These are phyloP conservation scores for Cruciata laevipes DNA, from an alignment of 257 asterid species.

Conservation along the genomic window DNA sequence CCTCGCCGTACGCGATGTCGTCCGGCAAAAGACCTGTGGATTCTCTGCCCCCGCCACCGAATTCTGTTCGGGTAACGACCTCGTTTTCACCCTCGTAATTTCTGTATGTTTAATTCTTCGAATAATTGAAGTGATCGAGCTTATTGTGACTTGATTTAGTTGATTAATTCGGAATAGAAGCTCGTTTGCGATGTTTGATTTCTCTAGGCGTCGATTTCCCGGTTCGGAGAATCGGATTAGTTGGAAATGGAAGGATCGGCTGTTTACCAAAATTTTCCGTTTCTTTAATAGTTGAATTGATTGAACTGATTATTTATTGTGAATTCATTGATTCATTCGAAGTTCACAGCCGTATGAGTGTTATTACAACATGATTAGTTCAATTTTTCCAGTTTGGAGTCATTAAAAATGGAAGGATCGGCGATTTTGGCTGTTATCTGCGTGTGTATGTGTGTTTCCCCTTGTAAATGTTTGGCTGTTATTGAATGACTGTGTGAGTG, in stretches of 20 bases:
- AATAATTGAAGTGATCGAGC: not conserved
- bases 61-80: not conserved
- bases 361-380: no score
- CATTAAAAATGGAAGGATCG: not conserved
- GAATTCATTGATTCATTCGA: no score
- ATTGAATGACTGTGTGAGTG: not conserved
- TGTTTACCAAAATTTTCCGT: no score
- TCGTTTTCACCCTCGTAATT: not conserved
- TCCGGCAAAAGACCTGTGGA: not conserved
- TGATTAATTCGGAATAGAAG: not conserved
- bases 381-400: not conserved
- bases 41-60: not conserved
- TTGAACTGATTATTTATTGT: not conserved
- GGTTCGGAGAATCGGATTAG: slow-evolving; percentile 2
- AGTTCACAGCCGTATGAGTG: no score
- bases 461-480: not conserved
- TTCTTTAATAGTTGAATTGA: not conserved
- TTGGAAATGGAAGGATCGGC: not conserved
- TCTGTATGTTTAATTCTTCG: not conserved
- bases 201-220: not conserved
- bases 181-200: not conserved
- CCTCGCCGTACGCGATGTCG: not conserved
- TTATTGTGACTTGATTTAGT: not conserved
- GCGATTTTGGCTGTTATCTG: no score
- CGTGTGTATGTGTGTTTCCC: not conserved